A percentile compares a stretch with the other conserved stretches of the same genome.
phyloP scores from a whole-genome alignment of 2,329 filamentous ascomycete genomes.

The Hypoxylon sp. region DNA sequence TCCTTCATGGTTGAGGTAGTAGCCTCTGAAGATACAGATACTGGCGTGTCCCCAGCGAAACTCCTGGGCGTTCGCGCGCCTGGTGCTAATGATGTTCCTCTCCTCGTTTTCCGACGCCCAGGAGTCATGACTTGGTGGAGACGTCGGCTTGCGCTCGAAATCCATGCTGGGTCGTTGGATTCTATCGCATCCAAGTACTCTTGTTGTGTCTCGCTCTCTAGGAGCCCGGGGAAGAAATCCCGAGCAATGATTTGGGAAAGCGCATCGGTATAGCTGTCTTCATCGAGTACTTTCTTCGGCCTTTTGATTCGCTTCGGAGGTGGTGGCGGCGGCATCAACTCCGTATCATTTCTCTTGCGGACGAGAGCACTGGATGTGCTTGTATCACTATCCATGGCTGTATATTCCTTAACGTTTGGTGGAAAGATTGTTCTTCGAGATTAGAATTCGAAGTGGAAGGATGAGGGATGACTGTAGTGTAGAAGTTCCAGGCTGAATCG shows the following conservation, averaged over 20 bases:
- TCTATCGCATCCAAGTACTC: slow-evolving; percentile 94
- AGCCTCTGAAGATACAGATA: slow-evolving; percentile 65
- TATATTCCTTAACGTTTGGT: not conserved
- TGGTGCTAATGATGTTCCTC: slow-evolving; percentile 52
- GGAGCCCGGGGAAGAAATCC: slow-evolving; percentile 94
- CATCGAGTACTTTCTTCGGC: slow-evolving; percentile 88
- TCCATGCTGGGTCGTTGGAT: slow-evolving; percentile 88
- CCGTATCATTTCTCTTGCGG: slow-evolving; percentile 75
- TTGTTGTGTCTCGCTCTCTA: slow-evolving; percentile 87
- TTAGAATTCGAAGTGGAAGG: not conserved
- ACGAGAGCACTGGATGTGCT: slow-evolving; percentile 71
- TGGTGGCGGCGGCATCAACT: slow-evolving; percentile 91
- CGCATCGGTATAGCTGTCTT: slow-evolving; percentile 92
- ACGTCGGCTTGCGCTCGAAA: slow-evolving; percentile 80
- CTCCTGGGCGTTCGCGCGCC: slow-evolving; percentile 72
- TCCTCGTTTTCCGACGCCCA: slow-evolving; percentile 62
- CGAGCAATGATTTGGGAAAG: slow-evolving; percentile 95
- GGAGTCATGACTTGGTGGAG: slow-evolving; percentile 87
- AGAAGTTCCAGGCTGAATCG: not conserved
- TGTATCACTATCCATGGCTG: slow-evolving; percentile 56
- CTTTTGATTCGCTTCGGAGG: slow-evolving; percentile 90
- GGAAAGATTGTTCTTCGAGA: not conserved
- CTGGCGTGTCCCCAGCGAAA: slow-evolving; percentile 81
- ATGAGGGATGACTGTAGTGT: slow-evolving; percentile 15
- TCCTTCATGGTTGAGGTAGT: slow-evolving; percentile 56